These are phyloP conservation scores for Backusella circina DNA, from an alignment of 192 early-diverging fungal species.

Conservation along the genomic window DNA sequence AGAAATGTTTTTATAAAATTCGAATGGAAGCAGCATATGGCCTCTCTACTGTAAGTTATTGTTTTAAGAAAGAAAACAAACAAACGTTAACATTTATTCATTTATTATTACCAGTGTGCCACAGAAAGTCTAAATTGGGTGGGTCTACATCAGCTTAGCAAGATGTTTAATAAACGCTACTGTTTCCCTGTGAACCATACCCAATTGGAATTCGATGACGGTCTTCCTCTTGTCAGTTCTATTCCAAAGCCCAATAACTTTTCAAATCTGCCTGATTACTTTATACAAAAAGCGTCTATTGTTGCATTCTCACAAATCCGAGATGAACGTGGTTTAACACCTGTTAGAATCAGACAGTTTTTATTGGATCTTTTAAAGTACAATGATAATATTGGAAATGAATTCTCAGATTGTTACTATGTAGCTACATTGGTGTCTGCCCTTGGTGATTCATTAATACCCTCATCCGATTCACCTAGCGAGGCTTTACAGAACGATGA, in stretches of 20 bases:
- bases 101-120: slow-evolving; percentile 38
- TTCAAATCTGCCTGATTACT: slow-evolving; percentile 84
- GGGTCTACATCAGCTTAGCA: slow-evolving; percentile 68
- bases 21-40: slow-evolving; percentile 76
- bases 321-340: slow-evolving; percentile 59
- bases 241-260: slow-evolving; percentile 90
- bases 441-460: slow-evolving; percentile 62
- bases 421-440: slow-evolving; percentile 71
- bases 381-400: slow-evolving; percentile 93
- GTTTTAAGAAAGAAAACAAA: background rate
- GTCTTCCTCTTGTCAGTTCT: slow-evolving; percentile 39
- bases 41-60: slow-evolving; percentile 46
- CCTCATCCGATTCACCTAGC: slow-evolving; percentile 32
- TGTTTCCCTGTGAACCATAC: slow-evolving; percentile 45
- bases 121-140: slow-evolving; percentile 55
- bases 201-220: slow-evolving; percentile 11
- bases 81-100: background rate
- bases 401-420: slow-evolving; percentile 80
- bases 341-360: slow-evolving; percentile 56
- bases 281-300: slow-evolving; percentile 78
- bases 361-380: slow-evolving; percentile 77
- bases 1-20: slow-evolving; percentile 81
- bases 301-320: slow-evolving; percentile 73
- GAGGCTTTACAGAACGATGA: slow-evolving; percentile 38
- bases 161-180: slow-evolving; percentile 71